Conservation (phyloP, 2,329 filamentous ascomycete species). For the Colletotrichum paranaense region DNA sequence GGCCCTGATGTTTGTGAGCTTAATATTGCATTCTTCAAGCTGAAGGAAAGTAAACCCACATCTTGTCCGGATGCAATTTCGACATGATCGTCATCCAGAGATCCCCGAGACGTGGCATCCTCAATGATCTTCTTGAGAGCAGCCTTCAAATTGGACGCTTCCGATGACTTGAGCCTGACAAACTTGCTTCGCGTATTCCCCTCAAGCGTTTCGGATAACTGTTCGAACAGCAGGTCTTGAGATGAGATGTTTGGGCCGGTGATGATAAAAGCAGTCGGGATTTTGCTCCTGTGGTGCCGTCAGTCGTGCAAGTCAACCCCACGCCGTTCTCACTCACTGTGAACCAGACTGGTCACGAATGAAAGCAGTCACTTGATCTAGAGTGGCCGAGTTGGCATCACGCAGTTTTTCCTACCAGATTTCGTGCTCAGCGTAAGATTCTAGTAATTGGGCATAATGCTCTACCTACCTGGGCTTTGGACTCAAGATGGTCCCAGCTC, state of each 20-base stretch:
- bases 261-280: slow-evolving; percentile 78
- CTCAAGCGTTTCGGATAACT: slow-evolving; percentile 70
- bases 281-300: slow-evolving; percentile 51
- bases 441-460: not conserved
- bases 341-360: slow-evolving; percentile 51
- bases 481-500: slow-evolving; percentile 74
- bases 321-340: slow-evolving; percentile 36
- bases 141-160: slow-evolving; percentile 80
- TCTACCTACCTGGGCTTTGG: slow-evolving; percentile 67
- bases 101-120: slow-evolving; percentile 61
- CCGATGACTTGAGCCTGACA: slow-evolving; percentile 75
- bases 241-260: slow-evolving; percentile 84
- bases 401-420: slow-evolving; percentile 62
- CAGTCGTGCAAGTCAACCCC: not conserved
- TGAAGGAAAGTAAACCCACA: slow-evolving; percentile 49
- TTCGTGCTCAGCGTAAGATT: not conserved
- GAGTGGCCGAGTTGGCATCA: slow-evolving; percentile 70
- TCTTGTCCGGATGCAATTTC: slow-evolving; percentile 58
- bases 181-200: slow-evolving; percentile 63
- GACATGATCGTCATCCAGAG: slow-evolving; percentile 66
- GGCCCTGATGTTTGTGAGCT: slow-evolving; percentile 56
- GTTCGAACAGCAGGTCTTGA: slow-evolving; percentile 78
- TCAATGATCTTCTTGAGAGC: slow-evolving; percentile 79
- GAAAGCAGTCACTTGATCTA: slow-evolving; percentile 69
- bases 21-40: not conserved